A percentile compares a stretch with the other conserved stretches of the same genome.
Conservation (phyloP, 2,329 filamentous ascomycete genomes). For the Daldinia eschscholtzii region DNA sequence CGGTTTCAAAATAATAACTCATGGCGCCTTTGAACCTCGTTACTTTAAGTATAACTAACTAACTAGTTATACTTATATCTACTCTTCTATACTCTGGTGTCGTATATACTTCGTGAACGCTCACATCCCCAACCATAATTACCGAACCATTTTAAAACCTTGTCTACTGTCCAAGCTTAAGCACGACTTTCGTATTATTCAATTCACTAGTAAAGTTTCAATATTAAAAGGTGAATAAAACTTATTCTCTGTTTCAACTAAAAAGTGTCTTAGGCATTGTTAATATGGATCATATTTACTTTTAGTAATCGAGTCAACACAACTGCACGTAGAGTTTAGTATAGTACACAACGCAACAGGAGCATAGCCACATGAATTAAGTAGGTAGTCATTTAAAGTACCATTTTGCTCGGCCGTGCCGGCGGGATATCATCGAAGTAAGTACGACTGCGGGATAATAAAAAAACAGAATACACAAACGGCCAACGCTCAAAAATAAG, state of each 20-base stretch:
- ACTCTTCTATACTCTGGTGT: not conserved
- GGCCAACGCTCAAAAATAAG: slow-evolving; percentile 3
- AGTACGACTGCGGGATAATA: slow-evolving; percentile 35
- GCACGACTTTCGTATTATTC: not conserved
- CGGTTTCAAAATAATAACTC: not conserved
- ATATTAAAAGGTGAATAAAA: not conserved
- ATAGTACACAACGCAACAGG: not conserved
- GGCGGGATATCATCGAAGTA: slow-evolving; percentile 54
- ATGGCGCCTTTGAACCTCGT: not conserved
- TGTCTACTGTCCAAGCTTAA: not conserved
- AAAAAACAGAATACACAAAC: slow-evolving; percentile 12
- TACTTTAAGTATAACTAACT: no score
- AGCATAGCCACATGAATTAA: not conserved
- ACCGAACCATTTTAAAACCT: not conserved
- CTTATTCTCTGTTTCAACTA: not conserved
- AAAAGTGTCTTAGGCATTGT: not conserved
- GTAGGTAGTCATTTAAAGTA: slow-evolving; percentile 34
- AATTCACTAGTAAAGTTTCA: not conserved
- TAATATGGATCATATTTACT: not conserved
- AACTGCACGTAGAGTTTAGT: not conserved
- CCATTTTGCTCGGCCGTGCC: slow-evolving; percentile 51
- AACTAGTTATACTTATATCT: not conserved
- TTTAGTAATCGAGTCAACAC: not conserved
- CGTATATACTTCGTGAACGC: not conserved
- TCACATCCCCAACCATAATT: not conserved